phyloP scores from a whole-genome alignment of 2,329 filamentous ascomycete species.

The Colletotrichum higginsianum region DNA sequence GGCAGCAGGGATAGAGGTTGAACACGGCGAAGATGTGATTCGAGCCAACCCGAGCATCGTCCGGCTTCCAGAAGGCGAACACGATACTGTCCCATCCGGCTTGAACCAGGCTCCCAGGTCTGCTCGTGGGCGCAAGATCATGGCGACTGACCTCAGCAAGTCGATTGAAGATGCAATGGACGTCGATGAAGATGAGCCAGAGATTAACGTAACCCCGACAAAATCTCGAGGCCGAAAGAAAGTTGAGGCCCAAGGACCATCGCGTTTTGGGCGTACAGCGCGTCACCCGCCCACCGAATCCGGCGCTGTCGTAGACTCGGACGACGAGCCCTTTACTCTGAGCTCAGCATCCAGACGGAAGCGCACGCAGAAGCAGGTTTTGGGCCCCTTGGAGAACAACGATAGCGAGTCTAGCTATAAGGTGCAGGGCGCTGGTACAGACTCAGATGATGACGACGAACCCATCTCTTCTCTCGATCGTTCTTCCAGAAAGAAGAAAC shows the following conservation, averaged over 20 bases:
- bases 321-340: constrained; percentile 7
- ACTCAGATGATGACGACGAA: constrained; percentile 34
- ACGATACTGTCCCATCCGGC: constrained; percentile 28
- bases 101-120: constrained; percentile 24
- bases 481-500: constrained; percentile 28
- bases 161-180: constrained; percentile 30
- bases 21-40: constrained; percentile 22
- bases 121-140: constrained; percentile 33
- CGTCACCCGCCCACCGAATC: background rate
- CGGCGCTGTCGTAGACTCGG: constrained; percentile 18
- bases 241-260: constrained; percentile 16
- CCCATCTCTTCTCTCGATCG: constrained; percentile 21
- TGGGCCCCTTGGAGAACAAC: constrained; percentile 22
- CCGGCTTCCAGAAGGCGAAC: constrained; percentile 6
- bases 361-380: background rate
- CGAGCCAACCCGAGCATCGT: constrained; percentile 9
- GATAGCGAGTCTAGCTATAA: constrained; percentile 38
- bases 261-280: constrained; percentile 3
- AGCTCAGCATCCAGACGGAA: constrained; percentile 17
- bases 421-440: constrained; percentile 19
- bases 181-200: constrained; percentile 17
- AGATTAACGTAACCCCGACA: constrained; percentile 21
- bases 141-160: background rate
- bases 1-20: background rate
- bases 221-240: constrained; percentile 16